These are phyloP conservation scores for Kodamaea restingae DNA, from an alignment of 805 yeast genomes.

Conservation along the genomic window DNA sequence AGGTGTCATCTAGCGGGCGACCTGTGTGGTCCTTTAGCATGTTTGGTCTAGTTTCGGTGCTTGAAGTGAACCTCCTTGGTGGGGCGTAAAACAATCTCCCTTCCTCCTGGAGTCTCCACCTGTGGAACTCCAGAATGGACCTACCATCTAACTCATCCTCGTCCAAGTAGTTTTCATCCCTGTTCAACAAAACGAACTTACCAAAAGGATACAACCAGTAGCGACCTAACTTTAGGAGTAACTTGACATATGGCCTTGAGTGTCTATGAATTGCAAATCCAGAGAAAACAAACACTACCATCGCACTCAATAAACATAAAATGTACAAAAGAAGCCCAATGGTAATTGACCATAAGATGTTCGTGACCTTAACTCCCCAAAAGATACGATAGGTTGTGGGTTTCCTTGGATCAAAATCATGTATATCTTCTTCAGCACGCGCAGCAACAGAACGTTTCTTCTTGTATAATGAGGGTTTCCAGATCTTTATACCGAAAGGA, in stretches of 20 bases:
- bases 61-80: constrained; percentile 38
- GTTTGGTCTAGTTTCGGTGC: constrained; percentile 32
- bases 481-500: constrained; percentile 96
- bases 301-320: constrained; percentile 49
- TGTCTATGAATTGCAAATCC: constrained; percentile 42
- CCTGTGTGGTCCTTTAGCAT: constrained; percentile 40
- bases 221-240: constrained; percentile 58
- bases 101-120: constrained; percentile 80
- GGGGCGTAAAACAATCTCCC: constrained; percentile 81
- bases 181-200: constrained; percentile 70
- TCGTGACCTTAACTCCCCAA: constrained; percentile 62
- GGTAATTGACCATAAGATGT: constrained; percentile 67
- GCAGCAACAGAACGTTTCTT: constrained; percentile 87
- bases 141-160: constrained; percentile 92
- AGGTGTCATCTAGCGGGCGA: constrained; percentile 35
- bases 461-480: constrained; percentile 97
- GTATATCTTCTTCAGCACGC: constrained; percentile 91
- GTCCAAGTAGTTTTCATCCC: constrained; percentile 72
- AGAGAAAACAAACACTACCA: constrained; percentile 41
- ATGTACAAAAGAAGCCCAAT: constrained; percentile 62
- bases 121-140: constrained; percentile 74
- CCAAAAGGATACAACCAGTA: constrained; percentile 88
- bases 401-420: constrained; percentile 50
- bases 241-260: constrained; percentile 58
- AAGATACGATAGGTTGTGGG: constrained; percentile 44